Evolutionary conservation across 306 rosid genomes (phyloP).

Genomic region (Lotus japonicus): DNA sequence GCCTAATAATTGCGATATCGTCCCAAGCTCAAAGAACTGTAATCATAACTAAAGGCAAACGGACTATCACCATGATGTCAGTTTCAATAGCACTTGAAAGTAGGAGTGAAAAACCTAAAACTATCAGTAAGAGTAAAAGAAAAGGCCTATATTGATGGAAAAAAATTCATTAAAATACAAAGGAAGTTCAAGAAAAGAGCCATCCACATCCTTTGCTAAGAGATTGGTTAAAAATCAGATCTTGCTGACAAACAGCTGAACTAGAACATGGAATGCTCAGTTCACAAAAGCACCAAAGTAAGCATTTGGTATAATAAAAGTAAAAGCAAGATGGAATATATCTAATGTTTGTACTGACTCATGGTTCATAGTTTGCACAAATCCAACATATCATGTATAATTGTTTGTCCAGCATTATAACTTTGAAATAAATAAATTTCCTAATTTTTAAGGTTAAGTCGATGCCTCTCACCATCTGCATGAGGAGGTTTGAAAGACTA

Average conservation of each 20-base stretch:
- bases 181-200: neutral
- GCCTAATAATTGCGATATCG: neutral
- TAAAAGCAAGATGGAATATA: neutral
- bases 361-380: neutral
- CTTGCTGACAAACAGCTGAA: too few relatives aligned
- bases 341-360: neutral
- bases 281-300: neutral
- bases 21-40: neutral
- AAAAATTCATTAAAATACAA: neutral
- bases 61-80: neutral
- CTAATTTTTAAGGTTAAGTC: too few relatives aligned
- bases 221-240: neutral
- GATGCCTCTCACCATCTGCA: too few relatives aligned
- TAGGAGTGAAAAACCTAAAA: neutral
- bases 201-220: neutral
- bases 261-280: neutral
- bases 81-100: neutral
- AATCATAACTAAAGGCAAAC: neutral
- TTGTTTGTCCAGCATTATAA: too few relatives aligned
- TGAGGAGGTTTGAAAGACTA: too few relatives aligned
- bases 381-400: too few relatives aligned
- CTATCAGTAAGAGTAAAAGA: neutral
- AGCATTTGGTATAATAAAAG: neutral
- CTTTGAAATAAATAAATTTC: too few relatives aligned
- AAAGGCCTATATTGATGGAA: neutral